phyloP scores from a whole-genome alignment of 2,329 filamentous ascomycete genomes.

The Colletotrichum sp. region DNA sequence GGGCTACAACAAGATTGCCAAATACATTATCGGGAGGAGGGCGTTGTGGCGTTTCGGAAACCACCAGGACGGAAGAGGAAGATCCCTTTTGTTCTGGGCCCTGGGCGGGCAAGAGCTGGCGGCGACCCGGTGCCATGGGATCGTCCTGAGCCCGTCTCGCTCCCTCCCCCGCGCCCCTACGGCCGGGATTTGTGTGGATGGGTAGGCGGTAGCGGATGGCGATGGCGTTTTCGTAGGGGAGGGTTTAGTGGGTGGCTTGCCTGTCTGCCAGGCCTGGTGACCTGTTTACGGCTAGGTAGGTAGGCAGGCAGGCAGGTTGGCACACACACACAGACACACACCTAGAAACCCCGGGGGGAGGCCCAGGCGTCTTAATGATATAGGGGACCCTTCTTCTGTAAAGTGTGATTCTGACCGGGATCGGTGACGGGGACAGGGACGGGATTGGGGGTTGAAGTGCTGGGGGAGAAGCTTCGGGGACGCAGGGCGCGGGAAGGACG shows the following conservation, averaged over 20 bases:
- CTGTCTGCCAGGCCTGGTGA: background rate
- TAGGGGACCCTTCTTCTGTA: background rate
- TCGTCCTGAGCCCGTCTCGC: background rate
- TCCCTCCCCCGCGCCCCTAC: background rate
- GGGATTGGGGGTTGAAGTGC: background rate
- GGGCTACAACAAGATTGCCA: background rate
- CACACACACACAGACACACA: background rate
- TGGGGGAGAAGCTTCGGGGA: background rate
- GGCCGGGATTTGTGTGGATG: background rate
- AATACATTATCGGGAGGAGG: too few species aligned
- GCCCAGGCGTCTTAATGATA: background rate
- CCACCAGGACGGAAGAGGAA: background rate
- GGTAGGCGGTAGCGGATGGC: background rate
- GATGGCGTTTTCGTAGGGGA: background rate
- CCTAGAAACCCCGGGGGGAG: background rate
- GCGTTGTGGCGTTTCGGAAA: background rate
- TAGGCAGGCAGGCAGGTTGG: background rate
- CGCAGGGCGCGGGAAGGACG: background rate
- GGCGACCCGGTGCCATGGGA: slow-evolving; percentile 4
- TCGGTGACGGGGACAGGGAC: background rate
- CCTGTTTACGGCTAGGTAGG: background rate
- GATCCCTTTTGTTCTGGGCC: background rate
- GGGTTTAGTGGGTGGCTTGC: background rate
- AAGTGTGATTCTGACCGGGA: background rate
- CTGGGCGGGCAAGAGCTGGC: background rate